Conservation (phyloP, 192 early-diverging fungal genomes). For the Spizellomyces punctatus region DNA sequence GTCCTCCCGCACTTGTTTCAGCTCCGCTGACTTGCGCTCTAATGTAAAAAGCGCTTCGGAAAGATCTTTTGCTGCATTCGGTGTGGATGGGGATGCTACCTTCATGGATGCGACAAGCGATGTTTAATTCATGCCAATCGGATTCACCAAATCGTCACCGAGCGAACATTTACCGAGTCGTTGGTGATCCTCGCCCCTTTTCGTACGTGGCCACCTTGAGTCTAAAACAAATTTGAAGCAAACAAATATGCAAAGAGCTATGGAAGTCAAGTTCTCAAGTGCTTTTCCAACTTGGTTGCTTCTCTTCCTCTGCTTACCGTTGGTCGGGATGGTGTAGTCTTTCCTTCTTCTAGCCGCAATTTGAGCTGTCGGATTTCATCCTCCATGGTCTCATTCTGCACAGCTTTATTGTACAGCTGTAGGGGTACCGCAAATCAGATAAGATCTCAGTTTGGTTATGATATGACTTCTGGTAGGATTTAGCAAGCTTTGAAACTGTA, state of each 20-base stretch:
- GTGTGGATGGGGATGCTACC: constrained; percentile 22
- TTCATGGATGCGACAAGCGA: background rate
- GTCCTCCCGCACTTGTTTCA: constrained; percentile 51
- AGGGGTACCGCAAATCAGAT: constrained; percentile 4
- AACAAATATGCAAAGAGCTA: background rate
- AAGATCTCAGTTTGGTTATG: background rate
- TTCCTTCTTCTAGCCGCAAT: constrained; percentile 23
- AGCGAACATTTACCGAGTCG: constrained; percentile 17
- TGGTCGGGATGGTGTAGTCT: constrained; percentile 15
- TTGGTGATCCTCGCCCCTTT: constrained; percentile 14
- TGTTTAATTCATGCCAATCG: background rate
- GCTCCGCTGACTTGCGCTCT: constrained; percentile 49
- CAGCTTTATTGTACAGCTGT: constrained; percentile 55
- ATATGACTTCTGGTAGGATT: background rate
- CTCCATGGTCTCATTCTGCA: constrained; percentile 46
- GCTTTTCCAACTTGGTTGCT: background rate
- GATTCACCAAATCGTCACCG: background rate
- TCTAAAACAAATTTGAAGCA: background rate
- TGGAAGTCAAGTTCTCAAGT: background rate
- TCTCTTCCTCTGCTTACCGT: constrained; percentile 13
- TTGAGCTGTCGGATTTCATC: constrained; percentile 53
- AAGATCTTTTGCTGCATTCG: constrained; percentile 45
- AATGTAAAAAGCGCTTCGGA: constrained; percentile 52
- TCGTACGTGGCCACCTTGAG: constrained; percentile 16
- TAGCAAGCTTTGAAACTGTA: constrained; percentile 3